Conservation (phyloP, 371 early-diverging fungal genomes). For the Mortierella sp. region DNA sequence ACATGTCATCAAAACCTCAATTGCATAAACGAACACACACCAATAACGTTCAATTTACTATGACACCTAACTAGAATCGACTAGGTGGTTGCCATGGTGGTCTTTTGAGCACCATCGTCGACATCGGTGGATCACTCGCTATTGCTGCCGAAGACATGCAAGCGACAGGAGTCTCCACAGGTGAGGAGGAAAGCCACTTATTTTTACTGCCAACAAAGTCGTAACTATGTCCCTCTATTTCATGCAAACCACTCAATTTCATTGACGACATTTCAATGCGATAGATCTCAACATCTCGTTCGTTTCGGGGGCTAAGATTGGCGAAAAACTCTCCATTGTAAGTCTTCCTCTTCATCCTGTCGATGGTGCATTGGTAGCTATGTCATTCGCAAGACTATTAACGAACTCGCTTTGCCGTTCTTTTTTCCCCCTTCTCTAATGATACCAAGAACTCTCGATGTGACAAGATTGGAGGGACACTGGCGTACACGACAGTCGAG, state of each 20-base stretch:
- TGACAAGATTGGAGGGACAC: slow-evolving; percentile 72
- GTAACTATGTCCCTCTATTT: not conserved
- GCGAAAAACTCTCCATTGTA: slow-evolving; percentile 65
- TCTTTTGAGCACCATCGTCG: slow-evolving; percentile 70
- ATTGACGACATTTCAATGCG: not conserved
- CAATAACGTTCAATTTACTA: not conserved
- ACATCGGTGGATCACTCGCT: slow-evolving; percentile 74
- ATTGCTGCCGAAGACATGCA: slow-evolving; percentile 71
- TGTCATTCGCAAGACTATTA: not conserved
- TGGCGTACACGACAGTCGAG: slow-evolving; percentile 73
- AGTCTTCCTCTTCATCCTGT: not conserved
- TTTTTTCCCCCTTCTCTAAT: not conserved
- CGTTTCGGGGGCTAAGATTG: slow-evolving; percentile 67
- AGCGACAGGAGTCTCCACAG: slow-evolving; percentile 76
- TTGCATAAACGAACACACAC: not conserved
- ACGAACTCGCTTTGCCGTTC: too few relatives aligned
- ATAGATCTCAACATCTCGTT: slow-evolving; percentile 69
- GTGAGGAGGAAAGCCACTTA: slow-evolving; percentile 59
- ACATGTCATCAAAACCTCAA: not conserved
- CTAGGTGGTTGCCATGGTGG: slow-evolving; percentile 74
- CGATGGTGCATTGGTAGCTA: too few relatives aligned
- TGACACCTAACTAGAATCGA: slow-evolving; percentile 62
- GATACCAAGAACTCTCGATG: slow-evolving; percentile 64
- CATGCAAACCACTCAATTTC: not conserved
- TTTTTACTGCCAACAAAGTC: not conserved